Evolutionary conservation across 1,284 basidiomycete genomes (phyloP).

Genomic region (Entoloma clypeatum): DNA sequence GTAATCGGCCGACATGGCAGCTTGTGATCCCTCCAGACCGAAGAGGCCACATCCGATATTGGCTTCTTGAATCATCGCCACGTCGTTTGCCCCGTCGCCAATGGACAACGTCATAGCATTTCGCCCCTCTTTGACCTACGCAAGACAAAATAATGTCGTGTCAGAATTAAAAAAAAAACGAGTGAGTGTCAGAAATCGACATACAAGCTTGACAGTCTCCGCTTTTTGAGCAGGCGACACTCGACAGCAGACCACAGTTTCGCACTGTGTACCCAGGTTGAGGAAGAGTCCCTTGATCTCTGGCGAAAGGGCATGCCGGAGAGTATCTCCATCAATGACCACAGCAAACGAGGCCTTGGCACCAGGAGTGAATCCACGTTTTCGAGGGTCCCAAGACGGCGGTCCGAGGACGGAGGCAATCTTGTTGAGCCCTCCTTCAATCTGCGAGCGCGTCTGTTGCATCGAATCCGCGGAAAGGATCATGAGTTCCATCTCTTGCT

Average conservation of each 20-base stretch:
- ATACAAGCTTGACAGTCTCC: slow-evolving; percentile 85
- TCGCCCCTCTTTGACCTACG: slow-evolving; percentile 88
- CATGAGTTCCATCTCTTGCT: slow-evolving; percentile 93
- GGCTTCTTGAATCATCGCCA: slow-evolving; percentile 98
- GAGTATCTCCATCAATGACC: slow-evolving; percentile 94
- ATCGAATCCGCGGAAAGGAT: slow-evolving; percentile 85
- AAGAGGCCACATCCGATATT: slow-evolving; percentile 94
- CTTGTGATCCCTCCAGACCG: slow-evolving; percentile 95
- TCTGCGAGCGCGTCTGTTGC: slow-evolving; percentile 77
- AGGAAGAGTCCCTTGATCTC: slow-evolving; percentile 86
- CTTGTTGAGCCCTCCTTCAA: slow-evolving; percentile 93
- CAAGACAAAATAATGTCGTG: slow-evolving; percentile 6
- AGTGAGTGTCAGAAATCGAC: not conserved
- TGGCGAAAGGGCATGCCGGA: slow-evolving; percentile 77
- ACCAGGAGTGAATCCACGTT: slow-evolving; percentile 66
- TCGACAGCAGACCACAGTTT: slow-evolving; percentile 96
- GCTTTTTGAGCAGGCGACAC: slow-evolving; percentile 97
- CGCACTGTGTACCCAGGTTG: slow-evolving; percentile 91
- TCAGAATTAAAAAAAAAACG: slow-evolving; percentile 1
- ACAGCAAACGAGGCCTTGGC: slow-evolving; percentile 81
- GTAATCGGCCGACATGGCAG: slow-evolving; percentile 98
- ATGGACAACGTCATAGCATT: slow-evolving; percentile 97
- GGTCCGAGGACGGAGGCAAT: slow-evolving; percentile 79
- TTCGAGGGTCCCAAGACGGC: slow-evolving; percentile 50
- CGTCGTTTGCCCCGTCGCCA: slow-evolving; percentile 95